Evolutionary conservation across 169 alveolate genomes (phyloP), one percentile per base, ranked within the genome.

Genomic region (Eimeria nieschulzi): DNA sequence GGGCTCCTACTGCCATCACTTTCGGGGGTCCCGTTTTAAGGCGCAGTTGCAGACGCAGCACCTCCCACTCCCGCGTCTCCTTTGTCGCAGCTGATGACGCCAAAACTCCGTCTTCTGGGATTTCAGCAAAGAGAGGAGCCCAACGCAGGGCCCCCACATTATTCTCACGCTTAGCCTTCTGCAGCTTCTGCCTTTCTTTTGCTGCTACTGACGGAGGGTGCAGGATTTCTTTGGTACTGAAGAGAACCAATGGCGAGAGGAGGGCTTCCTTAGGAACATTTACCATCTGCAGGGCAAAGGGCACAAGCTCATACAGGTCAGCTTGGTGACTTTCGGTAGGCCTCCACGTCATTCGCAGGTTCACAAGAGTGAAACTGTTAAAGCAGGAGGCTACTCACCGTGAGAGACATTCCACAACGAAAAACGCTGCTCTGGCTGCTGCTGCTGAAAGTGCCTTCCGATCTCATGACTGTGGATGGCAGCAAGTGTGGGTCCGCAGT

Each of bases 1-100:
- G 71, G 71, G 71, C 54, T 10, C 70, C 53, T 53, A n/a, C 17
- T 13, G 46, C 46, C 59, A 39, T 12, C 75, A 79, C 75, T 25
- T 59, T 55, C 2, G 87, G 75, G 13, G 26, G 21, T 9, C 25
- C 73, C 19, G 59, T 2, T 63, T 13, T 59, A 33, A 79, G 70
- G 17, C 87, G 75, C 75, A 46, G 71, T 73, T 79, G 87, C 55
- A 79, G 73, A 25, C 13, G 75, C 87, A 79, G 61, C 87, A 79
- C 56, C 87, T 79, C 54, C 87, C 87, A 79, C 17, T 79, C 87
- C 21, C 33, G 9, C 25, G 17, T 21, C 10, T 12, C 33, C 26
- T 13, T 55, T 9, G 10, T 73, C 10, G 75, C 75, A 3, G 46
- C 75, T 59, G 15, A 0, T 15, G 68, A 2, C 0, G 59, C 33